Evolutionary conservation across 2,329 filamentous ascomycete species (phyloP), one percentile per base, ranked within the genome.

Genomic region (Exophiala lecanii-corni): DNA sequence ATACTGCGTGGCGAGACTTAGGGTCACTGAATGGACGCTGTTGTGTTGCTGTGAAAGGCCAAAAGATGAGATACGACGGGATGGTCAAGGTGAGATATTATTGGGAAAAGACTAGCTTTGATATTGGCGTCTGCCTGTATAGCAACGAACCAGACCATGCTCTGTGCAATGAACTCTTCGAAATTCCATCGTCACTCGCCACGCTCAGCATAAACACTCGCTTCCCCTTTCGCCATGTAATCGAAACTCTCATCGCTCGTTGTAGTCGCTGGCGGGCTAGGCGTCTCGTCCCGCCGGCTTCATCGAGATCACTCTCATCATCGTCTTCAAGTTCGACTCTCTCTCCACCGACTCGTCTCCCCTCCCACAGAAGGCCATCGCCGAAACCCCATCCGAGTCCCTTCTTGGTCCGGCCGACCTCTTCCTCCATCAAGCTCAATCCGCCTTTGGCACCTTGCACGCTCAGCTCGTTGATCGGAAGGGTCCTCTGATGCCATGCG

Each of bases 401-500:
- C 36, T 51, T 53, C 20, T 33, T 50, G 6, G 44, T 45, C 9
- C 48, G 41, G 26, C 41, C 37, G 18, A 50, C 33, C 39, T 55
- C 53, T 36, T 44, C 36, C 30, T 55, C 53, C 34, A 43, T 39
- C 15, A 55, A 28, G 55, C 41, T 33, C 20, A 49, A 39, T 16
- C 34, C 41, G 5, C 40, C 48, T n/a, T 42, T 42, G 23, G 12
- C 23, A 26, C 23, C 23, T 26, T 26, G 7, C 15, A 44, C 43
- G 1, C 72, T 61, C n/a, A 16, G n/a, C n/a, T 36, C 5, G 4
- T 36, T 31, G 6, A 51, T 25, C 35, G 78, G 63, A 9, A 95
- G 69, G 56, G 79, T 78, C 39, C 83, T 75, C 19, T 84, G 74
- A 64, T 96, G 88, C 91, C 91, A 98, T 36, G 89, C 82, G 2